phyloP scores from a whole-genome alignment of 768 basidiomycete genomes.

The Boletus reticulatus region DNA sequence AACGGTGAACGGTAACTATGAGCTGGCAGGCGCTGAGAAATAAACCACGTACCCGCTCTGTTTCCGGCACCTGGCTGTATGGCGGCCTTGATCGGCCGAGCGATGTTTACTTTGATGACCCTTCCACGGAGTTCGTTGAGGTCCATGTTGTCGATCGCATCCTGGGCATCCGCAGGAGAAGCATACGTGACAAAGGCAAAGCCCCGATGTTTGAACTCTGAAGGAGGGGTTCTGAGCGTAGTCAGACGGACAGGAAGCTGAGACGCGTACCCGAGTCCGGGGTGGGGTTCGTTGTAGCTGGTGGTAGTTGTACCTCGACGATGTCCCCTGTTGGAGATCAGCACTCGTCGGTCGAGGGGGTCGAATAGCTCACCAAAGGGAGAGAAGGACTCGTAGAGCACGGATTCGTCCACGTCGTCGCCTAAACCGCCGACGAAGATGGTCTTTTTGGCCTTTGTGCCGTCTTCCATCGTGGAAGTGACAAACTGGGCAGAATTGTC shows the following conservation, averaged over 20 bases:
- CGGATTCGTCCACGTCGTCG: conserved; percentile 78
- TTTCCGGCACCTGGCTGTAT: conserved; percentile 63
- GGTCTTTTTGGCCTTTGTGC: conserved; percentile 81
- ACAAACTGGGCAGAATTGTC: conserved; percentile 13
- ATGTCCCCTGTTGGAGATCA: conserved; percentile 67
- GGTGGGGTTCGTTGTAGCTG: conserved; percentile 68
- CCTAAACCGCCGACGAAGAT: conserved; percentile 81
- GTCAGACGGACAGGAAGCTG: neutral
- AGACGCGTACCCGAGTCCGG: conserved; percentile 50
- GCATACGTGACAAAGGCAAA: conserved; percentile 92
- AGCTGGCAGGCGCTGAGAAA: neutral
- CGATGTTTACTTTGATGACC: conserved; percentile 80
- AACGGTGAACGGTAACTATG: conserved; percentile 4
- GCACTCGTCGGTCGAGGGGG: neutral
- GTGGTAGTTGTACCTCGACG: conserved; percentile 86
- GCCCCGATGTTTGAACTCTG: conserved; percentile 84
- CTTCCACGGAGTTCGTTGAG: conserved; percentile 81
- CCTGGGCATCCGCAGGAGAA: conserved; percentile 80
- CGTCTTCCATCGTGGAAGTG: conserved; percentile 63
- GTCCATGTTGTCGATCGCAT: conserved; percentile 99
- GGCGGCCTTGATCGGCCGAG: conserved; percentile 75
- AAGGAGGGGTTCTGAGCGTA: neutral
- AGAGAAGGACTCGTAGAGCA: conserved; percentile 76
- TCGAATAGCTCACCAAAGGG: conserved; percentile 68
- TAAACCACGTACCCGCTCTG: conserved; percentile 61